Evolutionary conservation across 2,329 filamentous ascomycete species (phyloP), one percentile per base, ranked within the genome.

Genomic region (Zopfia rhizophila): DNA sequence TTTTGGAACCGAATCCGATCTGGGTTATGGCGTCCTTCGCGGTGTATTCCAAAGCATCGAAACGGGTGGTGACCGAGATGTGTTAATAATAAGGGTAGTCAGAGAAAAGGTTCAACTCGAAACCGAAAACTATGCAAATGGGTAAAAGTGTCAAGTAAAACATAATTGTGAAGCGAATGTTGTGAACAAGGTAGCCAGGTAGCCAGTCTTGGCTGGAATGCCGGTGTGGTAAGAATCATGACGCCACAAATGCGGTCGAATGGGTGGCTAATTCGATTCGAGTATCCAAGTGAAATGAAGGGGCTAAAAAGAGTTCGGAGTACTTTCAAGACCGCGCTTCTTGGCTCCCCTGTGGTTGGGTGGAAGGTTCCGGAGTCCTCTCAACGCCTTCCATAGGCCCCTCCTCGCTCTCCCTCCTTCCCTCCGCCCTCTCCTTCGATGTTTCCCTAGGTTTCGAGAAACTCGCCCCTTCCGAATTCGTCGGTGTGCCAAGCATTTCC

Each of bases 401-500:
- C 42, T 40, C 53, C 40, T 28, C 66, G 46, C 37, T 45, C 29
- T 24, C 24, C 8, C 21, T 5, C 54, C 44, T 48, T 43, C 48
- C 60, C 52, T 38, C 58, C 39, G 27, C 62, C 28, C 48, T 45
- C 21, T 59, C 53, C 21, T 39, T 50, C 12, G 45, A 51, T 3
- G 40, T 40, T 19, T 54, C 56, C 24, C 51, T 29, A 5, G 27
- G 18, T 27, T 43, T 53, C 10, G 52, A 41, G 29, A 60, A 58
- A 7, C 38, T 38, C 5, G 25, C 22, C 4, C 56, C 58, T 14
- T 72, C 65, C 3, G 65, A 41, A 13, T 53, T 58, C 4, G 67
- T 70, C 4, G 68, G 68, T 2, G 68, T 72, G 24, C 70, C 69
- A 13, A 75, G 65, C 27, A 69, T 67, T 43, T 75, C 73, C 27